Evolutionary conservation across 331 rosid genomes (phyloP).

Genomic region (Ulmus americana): DNA sequence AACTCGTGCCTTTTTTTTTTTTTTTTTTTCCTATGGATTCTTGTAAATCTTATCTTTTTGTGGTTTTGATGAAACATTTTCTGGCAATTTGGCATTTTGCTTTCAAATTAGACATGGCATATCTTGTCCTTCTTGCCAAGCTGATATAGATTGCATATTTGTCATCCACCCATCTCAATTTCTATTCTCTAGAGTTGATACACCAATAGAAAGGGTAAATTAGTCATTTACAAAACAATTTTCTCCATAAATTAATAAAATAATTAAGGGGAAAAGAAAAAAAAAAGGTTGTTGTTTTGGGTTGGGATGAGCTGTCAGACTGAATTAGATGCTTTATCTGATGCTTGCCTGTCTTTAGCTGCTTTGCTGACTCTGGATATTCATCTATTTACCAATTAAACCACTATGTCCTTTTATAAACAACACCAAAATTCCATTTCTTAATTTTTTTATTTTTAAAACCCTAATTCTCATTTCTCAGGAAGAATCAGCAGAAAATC

Average conservation of each 20-base stretch:
- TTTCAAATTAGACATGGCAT: not conserved
- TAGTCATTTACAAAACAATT: not conserved
- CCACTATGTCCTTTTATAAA: not conserved
- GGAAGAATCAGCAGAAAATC: too few species aligned
- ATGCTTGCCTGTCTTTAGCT: slow-evolving; percentile 31
- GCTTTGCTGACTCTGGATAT: slow-evolving; percentile 15
- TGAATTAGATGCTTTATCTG: slow-evolving; percentile 54
- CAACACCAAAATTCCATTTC: too few species aligned
- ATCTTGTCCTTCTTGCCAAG: slow-evolving; percentile 1
- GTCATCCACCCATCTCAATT: not conserved
- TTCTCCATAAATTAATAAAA: not conserved
- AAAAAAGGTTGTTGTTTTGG: slow-evolving; percentile 23
- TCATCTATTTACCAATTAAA: slow-evolving; percentile 1
- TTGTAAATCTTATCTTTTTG: not conserved
- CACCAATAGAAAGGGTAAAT: not conserved
- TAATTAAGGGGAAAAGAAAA: not conserved
- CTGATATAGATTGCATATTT: not conserved
- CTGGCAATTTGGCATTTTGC: not conserved
- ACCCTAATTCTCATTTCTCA: too few species aligned
- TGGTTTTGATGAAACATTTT: not conserved
- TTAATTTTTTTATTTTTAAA: too few species aligned
- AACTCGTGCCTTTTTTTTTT: too few species aligned
- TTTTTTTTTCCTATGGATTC: too few species aligned
- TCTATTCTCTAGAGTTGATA: not conserved
- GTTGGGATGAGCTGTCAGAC: slow-evolving; percentile 58